A percentile compares a stretch with the other conserved stretches of the same genome.
phyloP scores from a whole-genome alignment of 495 filamentous ascomycete genomes.

The Aspergillus ostianus region DNA sequence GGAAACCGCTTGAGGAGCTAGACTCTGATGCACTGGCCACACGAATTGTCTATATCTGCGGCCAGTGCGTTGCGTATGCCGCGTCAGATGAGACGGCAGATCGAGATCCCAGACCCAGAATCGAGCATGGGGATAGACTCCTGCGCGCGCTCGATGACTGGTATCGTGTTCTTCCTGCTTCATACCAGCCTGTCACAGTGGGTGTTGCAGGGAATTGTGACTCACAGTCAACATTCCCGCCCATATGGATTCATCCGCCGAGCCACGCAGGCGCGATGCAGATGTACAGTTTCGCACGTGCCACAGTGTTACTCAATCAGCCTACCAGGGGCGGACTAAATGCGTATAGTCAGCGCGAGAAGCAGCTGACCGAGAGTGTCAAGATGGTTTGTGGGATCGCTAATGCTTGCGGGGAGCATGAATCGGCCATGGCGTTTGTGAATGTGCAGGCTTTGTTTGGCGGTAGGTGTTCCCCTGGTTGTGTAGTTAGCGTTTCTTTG shows the following conservation, averaged over 20 bases:
- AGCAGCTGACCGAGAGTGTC: constrained; percentile 10
- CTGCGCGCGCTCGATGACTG: constrained; percentile 22
- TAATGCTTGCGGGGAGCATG: constrained; percentile 13
- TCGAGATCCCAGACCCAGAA: constrained; percentile 6
- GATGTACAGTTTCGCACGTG: constrained; percentile 23
- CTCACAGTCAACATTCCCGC: constrained; percentile 15
- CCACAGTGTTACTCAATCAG: constrained; percentile 24
- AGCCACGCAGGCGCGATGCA: constrained; percentile 25
- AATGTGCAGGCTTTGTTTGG: constrained; percentile 12
- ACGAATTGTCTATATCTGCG: constrained; percentile 11
- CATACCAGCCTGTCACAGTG: constrained; percentile 20
- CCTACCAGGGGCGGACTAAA: constrained; percentile 24
- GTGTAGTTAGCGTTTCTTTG: background rate
- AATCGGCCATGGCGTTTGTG: constrained; percentile 11
- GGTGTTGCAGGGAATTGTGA: constrained; percentile 1
- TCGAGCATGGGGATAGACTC: constrained; percentile 11
- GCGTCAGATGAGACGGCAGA: constrained; percentile 4
- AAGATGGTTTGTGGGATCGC: constrained; percentile 20
- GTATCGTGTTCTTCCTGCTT: constrained; percentile 21
- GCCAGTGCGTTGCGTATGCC: constrained; percentile 5
- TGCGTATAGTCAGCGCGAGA: constrained; percentile 16
- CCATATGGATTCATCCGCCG: constrained; percentile 28
- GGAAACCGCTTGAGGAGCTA: constrained; percentile 3
- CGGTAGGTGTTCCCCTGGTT: constrained; percentile 1
- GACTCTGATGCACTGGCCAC: constrained; percentile 12